Conservation (phyloP, 495 filamentous ascomycete species). For the Cudoniella acicularis region DNA sequence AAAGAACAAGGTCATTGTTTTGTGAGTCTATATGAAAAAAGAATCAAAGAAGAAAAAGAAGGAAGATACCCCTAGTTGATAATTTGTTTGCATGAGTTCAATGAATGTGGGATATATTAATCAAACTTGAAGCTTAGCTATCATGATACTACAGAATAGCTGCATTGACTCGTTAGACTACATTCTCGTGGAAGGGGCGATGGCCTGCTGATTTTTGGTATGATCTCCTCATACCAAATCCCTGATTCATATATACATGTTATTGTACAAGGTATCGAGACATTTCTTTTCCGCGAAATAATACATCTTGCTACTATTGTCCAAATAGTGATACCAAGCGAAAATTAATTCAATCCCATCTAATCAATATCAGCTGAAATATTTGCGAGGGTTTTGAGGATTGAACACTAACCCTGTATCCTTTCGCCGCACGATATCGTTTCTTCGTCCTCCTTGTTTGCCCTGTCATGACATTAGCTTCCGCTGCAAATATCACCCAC, state of each 20-base stretch:
- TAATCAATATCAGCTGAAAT: slow-evolving; percentile 22
- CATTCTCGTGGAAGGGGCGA: no score
- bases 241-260: neutral
- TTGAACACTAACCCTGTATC: slow-evolving; percentile 66
- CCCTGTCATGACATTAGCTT: slow-evolving; percentile 47
- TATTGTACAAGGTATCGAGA: neutral
- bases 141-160: no score
- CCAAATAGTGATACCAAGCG: neutral
- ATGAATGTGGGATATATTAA: no score
- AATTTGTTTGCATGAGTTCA: no score
- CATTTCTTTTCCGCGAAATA: neutral
- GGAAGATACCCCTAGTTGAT: no score
- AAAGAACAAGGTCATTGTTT: no score
- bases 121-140: no score
- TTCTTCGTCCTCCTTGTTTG: slow-evolving; percentile 66
- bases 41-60: no score
- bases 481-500: neutral
- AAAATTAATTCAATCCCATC: slow-evolving; percentile 42
- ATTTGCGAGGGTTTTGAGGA: neutral
- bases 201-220: no score
- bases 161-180: no score
- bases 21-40: no score
- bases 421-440: slow-evolving; percentile 73
- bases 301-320: neutral
- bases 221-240: no score